phyloP scores from a whole-genome alignment of 2,329 filamentous ascomycete genomes.

The Ceratocystis variospora region DNA sequence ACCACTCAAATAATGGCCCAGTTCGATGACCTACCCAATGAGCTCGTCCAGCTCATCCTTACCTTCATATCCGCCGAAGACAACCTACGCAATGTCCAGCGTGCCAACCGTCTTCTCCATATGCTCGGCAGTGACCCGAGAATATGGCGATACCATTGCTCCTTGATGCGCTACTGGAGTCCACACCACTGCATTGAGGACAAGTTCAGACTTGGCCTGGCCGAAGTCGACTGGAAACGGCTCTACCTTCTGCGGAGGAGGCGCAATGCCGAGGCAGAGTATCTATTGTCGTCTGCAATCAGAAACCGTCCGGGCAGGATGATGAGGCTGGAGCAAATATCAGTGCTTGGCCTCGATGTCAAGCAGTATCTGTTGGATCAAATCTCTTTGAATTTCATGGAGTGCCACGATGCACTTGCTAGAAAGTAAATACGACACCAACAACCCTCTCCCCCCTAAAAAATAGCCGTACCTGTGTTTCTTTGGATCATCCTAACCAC shows the following conservation, averaged over 20 bases:
- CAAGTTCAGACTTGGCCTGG: conserved; percentile 40
- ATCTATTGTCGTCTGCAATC: conserved; percentile 54
- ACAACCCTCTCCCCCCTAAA: neutral
- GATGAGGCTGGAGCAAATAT: conserved; percentile 55
- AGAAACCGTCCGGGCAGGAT: conserved; percentile 56
- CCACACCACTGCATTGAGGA: conserved; percentile 43
- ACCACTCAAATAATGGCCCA: conserved; percentile 3
- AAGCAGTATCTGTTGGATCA: conserved; percentile 71
- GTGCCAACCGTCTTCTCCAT: conserved; percentile 49
- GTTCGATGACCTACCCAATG: conserved; percentile 50
- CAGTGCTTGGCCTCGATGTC: conserved; percentile 65
- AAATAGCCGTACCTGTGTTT: neutral
- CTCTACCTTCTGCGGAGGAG: conserved; percentile 46
- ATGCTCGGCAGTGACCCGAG: conserved; percentile 55
- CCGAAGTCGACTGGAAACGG: conserved; percentile 58
- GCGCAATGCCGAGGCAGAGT: conserved; percentile 38
- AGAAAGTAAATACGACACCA: conserved; percentile 37
- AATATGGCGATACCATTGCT: conserved; percentile 70
- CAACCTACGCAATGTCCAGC: conserved; percentile 35
- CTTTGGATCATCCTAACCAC: neutral
- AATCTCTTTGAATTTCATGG: conserved; percentile 42
- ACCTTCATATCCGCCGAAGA: conserved; percentile 45
- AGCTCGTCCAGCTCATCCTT: conserved; percentile 71
- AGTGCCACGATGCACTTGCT: conserved; percentile 57
- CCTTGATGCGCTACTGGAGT: conserved; percentile 62